These are phyloP conservation scores for Claviceps maximensis DNA, from an alignment of 2,329 filamentous ascomycete genomes.

Conservation along the genomic window DNA sequence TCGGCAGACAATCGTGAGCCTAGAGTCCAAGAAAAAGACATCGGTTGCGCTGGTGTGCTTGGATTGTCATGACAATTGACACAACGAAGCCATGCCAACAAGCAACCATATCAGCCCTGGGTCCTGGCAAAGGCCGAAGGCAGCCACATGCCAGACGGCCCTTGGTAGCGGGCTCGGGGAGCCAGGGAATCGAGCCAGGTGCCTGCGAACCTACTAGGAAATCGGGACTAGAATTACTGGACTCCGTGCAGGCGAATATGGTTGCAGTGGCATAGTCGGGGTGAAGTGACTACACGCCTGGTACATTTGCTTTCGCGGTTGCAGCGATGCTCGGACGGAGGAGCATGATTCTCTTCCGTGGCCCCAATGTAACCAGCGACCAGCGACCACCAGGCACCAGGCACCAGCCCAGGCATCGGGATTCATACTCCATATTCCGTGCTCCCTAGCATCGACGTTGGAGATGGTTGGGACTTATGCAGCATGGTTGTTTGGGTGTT, in stretches of 20 bases:
- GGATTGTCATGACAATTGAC: background rate
- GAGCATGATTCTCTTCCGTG: background rate
- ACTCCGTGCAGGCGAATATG: background rate
- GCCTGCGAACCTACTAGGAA: too few species aligned
- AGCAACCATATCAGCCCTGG: background rate
- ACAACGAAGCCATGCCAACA: background rate
- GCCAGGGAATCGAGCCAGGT: background rate
- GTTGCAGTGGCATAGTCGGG: background rate
- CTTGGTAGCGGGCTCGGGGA: background rate
- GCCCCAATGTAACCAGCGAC: background rate
- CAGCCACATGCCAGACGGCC: conserved; percentile 1
- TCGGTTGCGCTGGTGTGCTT: background rate
- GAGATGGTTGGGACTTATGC: background rate
- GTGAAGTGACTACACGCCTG: background rate
- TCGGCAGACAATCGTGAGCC: background rate
- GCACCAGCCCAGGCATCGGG: background rate
- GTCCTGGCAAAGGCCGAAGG: background rate
- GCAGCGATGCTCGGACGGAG: background rate
- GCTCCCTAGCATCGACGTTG: background rate
- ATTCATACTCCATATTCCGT: background rate
- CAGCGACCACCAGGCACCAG: too few species aligned
- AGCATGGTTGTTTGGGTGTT: background rate
- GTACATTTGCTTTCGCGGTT: background rate
- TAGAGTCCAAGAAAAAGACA: background rate
- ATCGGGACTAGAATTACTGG: background rate